Evolutionary conservation across 768 basidiomycete genomes (phyloP), one percentile per base, ranked within the genome.

Genomic region (Antrodiella citrinella): DNA sequence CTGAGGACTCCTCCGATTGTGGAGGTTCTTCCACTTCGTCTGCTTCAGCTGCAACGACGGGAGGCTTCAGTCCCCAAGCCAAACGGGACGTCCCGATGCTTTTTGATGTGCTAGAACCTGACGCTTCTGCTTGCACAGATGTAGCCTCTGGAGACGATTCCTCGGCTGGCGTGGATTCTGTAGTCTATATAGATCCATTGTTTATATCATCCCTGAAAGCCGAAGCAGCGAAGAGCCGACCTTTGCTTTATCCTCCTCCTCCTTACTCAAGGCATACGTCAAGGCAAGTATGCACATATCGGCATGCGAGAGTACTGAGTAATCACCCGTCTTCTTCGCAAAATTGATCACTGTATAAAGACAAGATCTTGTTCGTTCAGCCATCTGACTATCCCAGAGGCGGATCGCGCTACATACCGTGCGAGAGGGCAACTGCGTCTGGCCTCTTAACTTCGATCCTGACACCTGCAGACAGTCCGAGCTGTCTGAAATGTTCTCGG

Each of bases 321-420:
- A 94, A 67, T 99, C 96, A 63, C 96, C 96, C 0, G 95, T 95
- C 73, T 90, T 90, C 73, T 92, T 95, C 3, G 96, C 91, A 67
- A 82, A 84, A 54, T 86, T 84, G 49, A 87, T 89, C 3, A 95
- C 96, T 97, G 62, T 40, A 53, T 49, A 41, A 24, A 35, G 19
- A 21, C 60, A 51, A 63, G 52, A 47, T 43, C 41, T 43, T 43
- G 54, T 49, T 49, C 21, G 19, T 18, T 49, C 13, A 51, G 24
- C 40, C 51, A 47, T 54, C 23, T 38, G 26, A 26, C 47, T 12
- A 21, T 11, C 12, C 3, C 24, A 12, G 21, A 35, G 41, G 11
- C 26, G 46, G 21, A 26, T 22, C 3, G 25, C 4, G 52, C 5
- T 11, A 62, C 75, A 44, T 50, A 83, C 83, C 80, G 58, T 80